Evolutionary conservation across 495 filamentous ascomycete species (phyloP).

Genomic region (Neurospora sp.): DNA sequence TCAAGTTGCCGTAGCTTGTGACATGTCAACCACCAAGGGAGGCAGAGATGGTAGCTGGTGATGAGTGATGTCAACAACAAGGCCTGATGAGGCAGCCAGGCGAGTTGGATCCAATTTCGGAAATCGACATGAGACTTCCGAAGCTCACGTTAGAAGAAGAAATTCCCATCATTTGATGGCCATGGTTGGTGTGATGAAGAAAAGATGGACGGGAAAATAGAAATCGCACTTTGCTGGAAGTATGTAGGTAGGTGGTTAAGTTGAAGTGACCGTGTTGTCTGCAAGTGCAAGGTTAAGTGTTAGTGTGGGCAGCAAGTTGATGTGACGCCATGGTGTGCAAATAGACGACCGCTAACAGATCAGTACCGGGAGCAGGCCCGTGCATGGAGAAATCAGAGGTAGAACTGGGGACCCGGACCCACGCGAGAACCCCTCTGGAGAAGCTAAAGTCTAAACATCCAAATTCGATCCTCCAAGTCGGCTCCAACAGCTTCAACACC

Average conservation of each 20-base stretch:
- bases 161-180: background rate
- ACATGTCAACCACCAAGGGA: background rate
- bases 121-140: background rate
- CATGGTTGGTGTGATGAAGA: background rate
- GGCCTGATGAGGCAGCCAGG: background rate
- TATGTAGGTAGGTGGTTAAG: background rate
- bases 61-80: background rate
- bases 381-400: background rate
- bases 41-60: background rate
- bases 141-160: background rate
- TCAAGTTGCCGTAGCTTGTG: background rate
- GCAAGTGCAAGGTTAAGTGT: background rate
- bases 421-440: background rate
- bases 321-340: background rate
- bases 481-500: background rate
- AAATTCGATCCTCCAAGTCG: background rate
- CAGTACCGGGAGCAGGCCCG: background rate
- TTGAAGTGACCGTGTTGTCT: background rate
- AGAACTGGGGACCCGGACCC: background rate
- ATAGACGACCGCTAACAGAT: background rate
- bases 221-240: background rate
- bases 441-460: background rate
- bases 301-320: background rate
- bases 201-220: background rate
- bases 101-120: background rate